Percentiles rank a stretch among this genome's conserved stretches.
These are phyloP conservation scores for Citrus trifoliata DNA, from an alignment of 345 rosid genomes.

Conservation along the genomic window DNA sequence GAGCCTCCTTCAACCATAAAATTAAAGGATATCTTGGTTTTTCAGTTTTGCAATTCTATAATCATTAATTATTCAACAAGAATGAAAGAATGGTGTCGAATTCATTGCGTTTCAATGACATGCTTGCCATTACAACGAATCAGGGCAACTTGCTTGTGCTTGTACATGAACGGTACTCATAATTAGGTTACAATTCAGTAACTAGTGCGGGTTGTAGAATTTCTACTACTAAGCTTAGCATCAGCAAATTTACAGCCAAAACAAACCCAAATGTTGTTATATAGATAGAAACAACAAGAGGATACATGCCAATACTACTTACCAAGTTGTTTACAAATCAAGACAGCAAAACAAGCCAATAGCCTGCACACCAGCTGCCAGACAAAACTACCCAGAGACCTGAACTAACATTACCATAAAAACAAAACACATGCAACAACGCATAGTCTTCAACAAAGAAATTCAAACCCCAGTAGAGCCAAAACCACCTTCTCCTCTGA, in stretches of 20 bases:
- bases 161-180: not conserved
- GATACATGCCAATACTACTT: too few species aligned
- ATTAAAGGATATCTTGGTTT: too few species aligned
- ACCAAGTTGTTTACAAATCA: not conserved
- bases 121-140: not conserved
- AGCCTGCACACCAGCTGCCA: not conserved
- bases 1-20: not conserved
- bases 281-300: not conserved
- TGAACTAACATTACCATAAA: not conserved
- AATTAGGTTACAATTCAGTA: not conserved
- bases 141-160: too few species aligned
- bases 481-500: slow-evolving; percentile 77
- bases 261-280: not conserved
- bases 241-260: not conserved
- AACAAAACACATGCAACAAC: not conserved
- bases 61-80: not conserved
- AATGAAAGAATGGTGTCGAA: not conserved
- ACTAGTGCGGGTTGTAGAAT: not conserved
- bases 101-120: not conserved
- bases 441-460: not conserved
- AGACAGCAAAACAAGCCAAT: not conserved
- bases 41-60: not conserved
- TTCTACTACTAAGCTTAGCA: not conserved
- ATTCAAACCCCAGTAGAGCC: slow-evolving; percentile 74
- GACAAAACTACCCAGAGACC: not conserved